Evolutionary conservation across 108 stramenopile genomes (phyloP).

Genomic region (Aurantiochytrium sp.): DNA sequence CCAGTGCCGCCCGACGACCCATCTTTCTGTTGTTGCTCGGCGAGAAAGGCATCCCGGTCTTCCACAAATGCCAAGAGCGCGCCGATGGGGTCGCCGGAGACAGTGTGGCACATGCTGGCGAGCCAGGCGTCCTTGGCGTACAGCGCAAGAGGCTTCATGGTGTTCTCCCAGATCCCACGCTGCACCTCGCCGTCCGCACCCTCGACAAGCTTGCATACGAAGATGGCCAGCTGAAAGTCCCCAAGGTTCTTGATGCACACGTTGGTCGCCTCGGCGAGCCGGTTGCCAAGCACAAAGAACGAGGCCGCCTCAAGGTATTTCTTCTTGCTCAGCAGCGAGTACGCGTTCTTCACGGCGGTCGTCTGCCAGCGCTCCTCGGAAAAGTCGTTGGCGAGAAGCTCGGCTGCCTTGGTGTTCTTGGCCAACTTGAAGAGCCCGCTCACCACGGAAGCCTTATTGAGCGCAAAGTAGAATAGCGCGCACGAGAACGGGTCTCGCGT

Average conservation of each 20-base stretch:
- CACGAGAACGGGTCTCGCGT: background rate
- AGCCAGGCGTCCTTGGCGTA: background rate
- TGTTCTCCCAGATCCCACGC: background rate
- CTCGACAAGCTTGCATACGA: background rate
- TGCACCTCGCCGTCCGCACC: slow-evolving; percentile 2
- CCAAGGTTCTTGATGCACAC: slow-evolving; percentile 1
- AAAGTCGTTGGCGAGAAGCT: slow-evolving; percentile 14
- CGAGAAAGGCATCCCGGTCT: background rate
- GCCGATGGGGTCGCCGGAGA: background rate
- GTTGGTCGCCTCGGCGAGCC: background rate
- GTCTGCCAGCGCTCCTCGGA: background rate
- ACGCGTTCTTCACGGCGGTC: slow-evolving; percentile 7
- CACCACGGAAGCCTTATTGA: slow-evolving; percentile 10
- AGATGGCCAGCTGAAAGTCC: background rate
- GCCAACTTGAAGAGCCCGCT: slow-evolving; percentile 8
- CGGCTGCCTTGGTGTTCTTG: slow-evolving; percentile 25
- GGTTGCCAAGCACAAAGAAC: background rate
- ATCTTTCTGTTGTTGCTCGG: background rate
- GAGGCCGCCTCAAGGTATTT: background rate
- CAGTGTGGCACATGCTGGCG: background rate
- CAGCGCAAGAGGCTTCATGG: background rate
- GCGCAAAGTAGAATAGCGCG: slow-evolving; percentile 18
- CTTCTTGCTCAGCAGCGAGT: background rate
- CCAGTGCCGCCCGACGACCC: background rate
- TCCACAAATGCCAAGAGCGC: background rate